These are phyloP conservation scores for Amaranthus tricolor DNA, from an alignment of 179 eudicot genomes.

Conservation along the genomic window DNA sequence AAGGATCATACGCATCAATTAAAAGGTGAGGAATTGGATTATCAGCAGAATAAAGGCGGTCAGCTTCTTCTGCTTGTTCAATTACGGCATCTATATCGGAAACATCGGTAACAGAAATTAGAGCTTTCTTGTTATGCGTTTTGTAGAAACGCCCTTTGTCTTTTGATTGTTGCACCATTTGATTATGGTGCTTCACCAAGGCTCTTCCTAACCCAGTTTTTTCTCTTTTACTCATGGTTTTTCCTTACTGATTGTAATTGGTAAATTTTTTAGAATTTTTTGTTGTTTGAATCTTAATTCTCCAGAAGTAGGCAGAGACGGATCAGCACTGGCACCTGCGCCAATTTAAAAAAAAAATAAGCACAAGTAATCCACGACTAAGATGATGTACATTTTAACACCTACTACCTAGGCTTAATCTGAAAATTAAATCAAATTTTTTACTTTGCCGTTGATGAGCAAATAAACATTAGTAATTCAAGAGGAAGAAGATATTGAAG, in stretches of 20 bases:
- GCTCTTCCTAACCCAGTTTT: slow-evolving; percentile 84
- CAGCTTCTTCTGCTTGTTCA: slow-evolving; percentile 79
- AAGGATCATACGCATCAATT: slow-evolving; percentile 48
- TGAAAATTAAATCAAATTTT: too few relatives aligned
- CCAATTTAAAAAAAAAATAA: too few relatives aligned
- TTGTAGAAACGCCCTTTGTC: slow-evolving; percentile 63
- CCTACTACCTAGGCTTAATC: too few relatives aligned
- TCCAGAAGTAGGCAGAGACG: too few relatives aligned
- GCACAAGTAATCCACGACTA: too few relatives aligned
- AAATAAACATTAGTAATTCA: too few relatives aligned
- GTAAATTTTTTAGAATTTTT: neutral
- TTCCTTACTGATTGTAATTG: neutral
- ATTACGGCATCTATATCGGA: slow-evolving; percentile 86
- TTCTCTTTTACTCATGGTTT: slow-evolving; percentile 72
- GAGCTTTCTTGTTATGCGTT: slow-evolving; percentile 58
- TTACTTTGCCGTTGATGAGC: too few relatives aligned
- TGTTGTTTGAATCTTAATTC: too few relatives aligned
- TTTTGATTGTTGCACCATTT: slow-evolving; percentile 62
- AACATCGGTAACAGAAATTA: slow-evolving; percentile 80
- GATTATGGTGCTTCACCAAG: slow-evolving; percentile 87
- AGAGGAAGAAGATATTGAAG: too few relatives aligned
- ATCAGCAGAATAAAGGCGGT: slow-evolving; percentile 49
- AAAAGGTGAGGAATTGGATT: slow-evolving; percentile 52
- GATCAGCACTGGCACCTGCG: too few relatives aligned
- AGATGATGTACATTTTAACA: too few relatives aligned